Percentiles rank a stretch among this genome's conserved stretches.
Conservation (phyloP, 352 stramenopile species). For the Pythium volutum region DNA sequence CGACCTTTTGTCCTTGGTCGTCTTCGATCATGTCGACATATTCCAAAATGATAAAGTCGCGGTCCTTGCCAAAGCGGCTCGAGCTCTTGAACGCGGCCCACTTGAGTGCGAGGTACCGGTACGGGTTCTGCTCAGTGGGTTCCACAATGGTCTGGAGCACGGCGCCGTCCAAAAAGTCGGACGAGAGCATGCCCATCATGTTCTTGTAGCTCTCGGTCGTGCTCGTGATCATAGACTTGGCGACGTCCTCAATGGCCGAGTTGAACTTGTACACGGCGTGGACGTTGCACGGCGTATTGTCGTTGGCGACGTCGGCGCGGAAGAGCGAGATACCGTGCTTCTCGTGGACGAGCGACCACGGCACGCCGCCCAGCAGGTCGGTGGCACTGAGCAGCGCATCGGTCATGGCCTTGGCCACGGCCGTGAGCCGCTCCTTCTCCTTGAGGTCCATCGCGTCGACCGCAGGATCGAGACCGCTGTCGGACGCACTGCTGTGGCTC, state of each 20-base stretch:
- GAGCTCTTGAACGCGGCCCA: conserved; percentile 86
- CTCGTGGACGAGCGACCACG: conserved; percentile 74
- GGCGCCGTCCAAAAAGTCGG: conserved; percentile 79
- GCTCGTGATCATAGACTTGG: conserved; percentile 76
- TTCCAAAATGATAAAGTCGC: conserved; percentile 82
- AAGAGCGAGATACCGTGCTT: conserved; percentile 85
- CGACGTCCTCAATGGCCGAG: conserved; percentile 78
- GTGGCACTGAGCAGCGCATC: conserved; percentile 72
- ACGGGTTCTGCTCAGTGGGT: conserved; percentile 53
- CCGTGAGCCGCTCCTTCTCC: conserved; percentile 69
- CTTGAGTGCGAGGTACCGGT: conserved; percentile 82
- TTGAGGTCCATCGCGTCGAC: conserved; percentile 42
- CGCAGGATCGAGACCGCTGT: conserved; percentile 1
- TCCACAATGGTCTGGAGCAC: conserved; percentile 81
- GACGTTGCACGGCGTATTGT: conserved; percentile 74
- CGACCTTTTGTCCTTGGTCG: conserved; percentile 76
- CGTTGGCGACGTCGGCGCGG: conserved; percentile 51
- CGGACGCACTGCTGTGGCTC: conserved; percentile 8
- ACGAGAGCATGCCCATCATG: conserved; percentile 85
- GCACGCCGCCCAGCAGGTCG: conserved; percentile 64
- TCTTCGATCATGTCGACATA: conserved; percentile 90
- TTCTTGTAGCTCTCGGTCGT: conserved; percentile 77
- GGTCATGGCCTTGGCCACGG: conserved; percentile 78
- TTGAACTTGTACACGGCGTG: conserved; percentile 82
- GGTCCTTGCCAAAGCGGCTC: conserved; percentile 71